Evolutionary conservation across 176 grass and related monocot species (phyloP), one percentile per base, ranked within the genome.

Genomic region (Oropetium thomaeum): DNA sequence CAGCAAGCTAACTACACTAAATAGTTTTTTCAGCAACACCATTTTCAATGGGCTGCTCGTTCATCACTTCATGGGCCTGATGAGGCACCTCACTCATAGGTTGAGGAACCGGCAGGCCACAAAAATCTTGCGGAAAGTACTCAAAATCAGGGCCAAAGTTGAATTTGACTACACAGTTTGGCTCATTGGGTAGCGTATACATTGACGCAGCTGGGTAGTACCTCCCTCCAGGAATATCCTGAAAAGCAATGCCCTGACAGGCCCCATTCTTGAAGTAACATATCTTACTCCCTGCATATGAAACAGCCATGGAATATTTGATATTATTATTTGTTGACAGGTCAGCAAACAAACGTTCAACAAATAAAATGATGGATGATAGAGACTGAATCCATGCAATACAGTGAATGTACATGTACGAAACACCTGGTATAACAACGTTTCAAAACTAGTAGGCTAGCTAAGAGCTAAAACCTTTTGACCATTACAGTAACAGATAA

Each of bases 141-240:
- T 84, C 65, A 1, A 99, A 99, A 79, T 90, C 79, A 23, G 92
- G 92, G 5, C 92, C 92, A 66, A 99, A 96, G 71, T 95, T 99
- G 82, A 99, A 99, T 60, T 38, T 81, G 20, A 96, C 96, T 66
- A 85, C 76, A 33, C 89, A 95, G 71, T 86, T 95, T 17, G 87
- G 84, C 58, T 99, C 75, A n/a, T 88, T 83, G 70, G 87, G 96
- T 23, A 95, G 59, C 4, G 96, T 90, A 67, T 99, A 99, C 82
- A 88, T 87, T 27, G 92, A 99, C 17, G 87, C 89, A 8, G 96
- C 92, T 44, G 96, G 96, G 82, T 75, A 90, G 38, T 99, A 95
- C 32, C 96, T 76, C 29, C 89, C 91, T 53, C 92, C 96, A 79
- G 90, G 90, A 65, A 99, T 63, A 41, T 99, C 82, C 19, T 79